Evolutionary conservation across 2,329 filamentous ascomycete species (phyloP).

Genomic region (Fusarium sororula): DNA sequence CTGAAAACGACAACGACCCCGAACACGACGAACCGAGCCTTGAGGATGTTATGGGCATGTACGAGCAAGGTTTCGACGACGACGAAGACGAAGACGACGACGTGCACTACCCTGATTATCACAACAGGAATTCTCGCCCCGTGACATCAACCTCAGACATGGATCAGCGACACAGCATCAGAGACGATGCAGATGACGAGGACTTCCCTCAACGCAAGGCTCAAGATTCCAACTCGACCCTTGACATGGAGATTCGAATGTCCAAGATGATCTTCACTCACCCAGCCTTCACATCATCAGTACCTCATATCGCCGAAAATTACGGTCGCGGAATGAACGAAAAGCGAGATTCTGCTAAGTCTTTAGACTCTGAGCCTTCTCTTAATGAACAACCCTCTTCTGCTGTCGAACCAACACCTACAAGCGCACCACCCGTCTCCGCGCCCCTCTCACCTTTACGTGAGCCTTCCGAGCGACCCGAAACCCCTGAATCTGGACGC

Average conservation of each 20-base stretch:
- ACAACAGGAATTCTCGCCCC: conserved; percentile 38
- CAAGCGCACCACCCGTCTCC: conserved; percentile 12
- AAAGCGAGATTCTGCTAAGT: conserved; percentile 63
- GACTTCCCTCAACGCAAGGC: conserved; percentile 30
- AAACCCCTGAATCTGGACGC: conserved; percentile 20
- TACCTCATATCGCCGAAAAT: conserved; percentile 51
- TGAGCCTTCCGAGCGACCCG: conserved; percentile 21
- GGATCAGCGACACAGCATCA: conserved; percentile 16
- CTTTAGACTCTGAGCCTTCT: conserved; percentile 51
- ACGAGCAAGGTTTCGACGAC: conserved; percentile 68
- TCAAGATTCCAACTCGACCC: conserved; percentile 39
- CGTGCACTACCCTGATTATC: conserved; percentile 42
- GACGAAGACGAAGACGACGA: conserved; percentile 54
- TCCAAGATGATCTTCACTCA: conserved; percentile 54
- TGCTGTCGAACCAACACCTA: conserved; percentile 2
- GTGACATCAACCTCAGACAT: conserved; percentile 51
- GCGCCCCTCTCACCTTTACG: conserved; percentile 28
- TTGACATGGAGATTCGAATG: conserved; percentile 52
- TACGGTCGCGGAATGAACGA: conserved; percentile 43
- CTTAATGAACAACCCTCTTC: conserved; percentile 38
- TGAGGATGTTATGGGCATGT: conserved; percentile 76
- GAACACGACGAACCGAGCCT: conserved; percentile 67
- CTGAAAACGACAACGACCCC: conserved; percentile 33
- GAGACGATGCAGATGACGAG: conserved; percentile 25
- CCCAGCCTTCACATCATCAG: conserved; percentile 50